These are phyloP conservation scores for Lignosus rhinocerotis DNA, from an alignment of 1,284 basidiomycete genomes.

Conservation along the genomic window DNA sequence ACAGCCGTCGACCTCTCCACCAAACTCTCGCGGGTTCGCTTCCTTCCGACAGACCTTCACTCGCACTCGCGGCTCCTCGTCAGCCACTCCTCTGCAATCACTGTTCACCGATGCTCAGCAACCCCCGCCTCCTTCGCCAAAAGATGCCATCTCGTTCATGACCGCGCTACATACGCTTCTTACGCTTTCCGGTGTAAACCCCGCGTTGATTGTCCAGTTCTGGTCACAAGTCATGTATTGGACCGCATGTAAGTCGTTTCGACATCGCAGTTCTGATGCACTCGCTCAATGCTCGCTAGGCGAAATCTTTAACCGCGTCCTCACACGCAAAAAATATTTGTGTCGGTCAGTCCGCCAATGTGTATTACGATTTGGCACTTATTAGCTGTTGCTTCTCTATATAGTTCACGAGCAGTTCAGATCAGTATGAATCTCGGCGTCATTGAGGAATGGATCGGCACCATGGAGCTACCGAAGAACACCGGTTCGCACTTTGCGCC, in stretches of 20 bases:
- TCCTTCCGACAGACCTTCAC: constrained; percentile 65
- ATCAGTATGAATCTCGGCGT: constrained; percentile 86
- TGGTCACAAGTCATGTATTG: constrained; percentile 97
- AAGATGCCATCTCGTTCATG: constrained; percentile 78
- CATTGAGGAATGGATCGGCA: constrained; percentile 91
- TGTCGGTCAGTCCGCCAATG: constrained; percentile 65
- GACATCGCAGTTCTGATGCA: constrained; percentile 31
- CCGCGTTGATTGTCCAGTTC: constrained; percentile 84
- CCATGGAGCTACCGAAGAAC: constrained; percentile 78
- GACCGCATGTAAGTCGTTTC: constrained; percentile 68
- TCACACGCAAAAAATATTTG: constrained; percentile 90
- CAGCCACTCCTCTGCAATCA: constrained; percentile 47
- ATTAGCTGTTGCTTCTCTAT: not conserved
- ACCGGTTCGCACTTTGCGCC: constrained; percentile 84
- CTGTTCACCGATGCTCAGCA: constrained; percentile 49
- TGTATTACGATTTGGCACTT: not conserved
- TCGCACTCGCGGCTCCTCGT: constrained; percentile 46
- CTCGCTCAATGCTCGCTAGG: constrained; percentile 42
- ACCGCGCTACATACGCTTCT: constrained; percentile 88
- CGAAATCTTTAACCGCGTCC: constrained; percentile 93
- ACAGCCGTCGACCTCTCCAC: constrained; percentile 43
- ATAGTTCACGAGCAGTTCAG: constrained; percentile 83
- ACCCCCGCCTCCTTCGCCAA: constrained; percentile 51
- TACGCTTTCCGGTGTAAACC: constrained; percentile 89
- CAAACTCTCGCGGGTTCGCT: constrained; percentile 49